Evolutionary conservation across 2,329 filamentous ascomycete genomes (phyloP).

Genomic region (Torrubiellomyces zombiae): DNA sequence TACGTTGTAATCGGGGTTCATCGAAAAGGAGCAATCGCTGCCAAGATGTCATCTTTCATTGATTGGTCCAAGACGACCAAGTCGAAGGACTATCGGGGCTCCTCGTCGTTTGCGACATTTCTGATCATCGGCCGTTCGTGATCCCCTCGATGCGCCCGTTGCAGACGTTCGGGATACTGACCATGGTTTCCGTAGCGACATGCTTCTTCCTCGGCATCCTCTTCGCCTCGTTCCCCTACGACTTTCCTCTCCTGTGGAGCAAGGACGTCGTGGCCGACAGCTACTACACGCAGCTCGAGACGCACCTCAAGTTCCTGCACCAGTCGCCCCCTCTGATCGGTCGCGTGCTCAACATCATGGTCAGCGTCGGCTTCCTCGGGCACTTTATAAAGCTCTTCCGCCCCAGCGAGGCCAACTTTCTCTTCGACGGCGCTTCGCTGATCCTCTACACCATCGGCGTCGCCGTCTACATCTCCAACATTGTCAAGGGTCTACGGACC

Average conservation of each 20-base stretch:
- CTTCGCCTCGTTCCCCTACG: slow-evolving; percentile 92
- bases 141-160: slow-evolving; percentile 4
- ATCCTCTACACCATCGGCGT: slow-evolving; percentile 75
- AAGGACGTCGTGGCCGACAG: slow-evolving; percentile 43
- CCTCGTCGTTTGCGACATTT: slow-evolving; percentile 79
- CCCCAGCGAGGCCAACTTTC: slow-evolving; percentile 82
- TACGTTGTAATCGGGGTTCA: slow-evolving; percentile 1
- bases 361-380: slow-evolving; percentile 71
- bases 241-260: slow-evolving; percentile 77
- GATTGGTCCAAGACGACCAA: slow-evolving; percentile 40
- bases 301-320: slow-evolving; percentile 81
- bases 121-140: slow-evolving; percentile 75
- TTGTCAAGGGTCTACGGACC: slow-evolving; percentile 82
- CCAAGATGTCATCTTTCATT: slow-evolving; percentile 21
- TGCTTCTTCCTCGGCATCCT: slow-evolving; percentile 98
- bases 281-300: slow-evolving; percentile 76
- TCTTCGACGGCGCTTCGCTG: slow-evolving; percentile 76
- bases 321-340: slow-evolving; percentile 80
- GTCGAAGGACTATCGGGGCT: slow-evolving; percentile 40
- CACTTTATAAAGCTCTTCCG: slow-evolving; percentile 92
- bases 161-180: neutral
- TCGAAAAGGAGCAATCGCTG: neutral
- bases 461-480: slow-evolving; percentile 89
- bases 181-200: slow-evolving; percentile 38
- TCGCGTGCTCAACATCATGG: slow-evolving; percentile 86